Evolutionary conservation across 352 stramenopile genomes (phyloP).

Genomic region (Elongisporangium prolatum): DNA sequence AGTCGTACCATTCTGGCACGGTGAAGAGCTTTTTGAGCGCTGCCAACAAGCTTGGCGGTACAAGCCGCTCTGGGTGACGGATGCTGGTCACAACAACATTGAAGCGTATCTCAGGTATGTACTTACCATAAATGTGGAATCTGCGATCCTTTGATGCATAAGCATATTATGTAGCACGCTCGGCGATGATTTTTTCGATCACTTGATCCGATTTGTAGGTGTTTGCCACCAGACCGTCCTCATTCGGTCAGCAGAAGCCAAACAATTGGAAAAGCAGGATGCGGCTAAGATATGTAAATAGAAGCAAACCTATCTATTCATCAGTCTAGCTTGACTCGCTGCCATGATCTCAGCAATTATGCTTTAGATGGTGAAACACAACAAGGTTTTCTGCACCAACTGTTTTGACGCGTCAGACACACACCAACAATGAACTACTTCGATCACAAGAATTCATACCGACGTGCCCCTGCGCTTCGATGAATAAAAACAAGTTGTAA

Average conservation of each 20-base stretch:
- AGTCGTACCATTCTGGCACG: constrained; percentile 98
- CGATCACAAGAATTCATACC: neutral
- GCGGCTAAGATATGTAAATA: no score
- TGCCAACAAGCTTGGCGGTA: constrained; percentile 91
- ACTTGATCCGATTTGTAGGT: constrained; percentile 72
- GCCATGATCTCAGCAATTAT: no score
- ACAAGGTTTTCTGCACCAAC: no score
- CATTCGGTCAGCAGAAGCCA: constrained; percentile 37
- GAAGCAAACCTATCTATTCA: no score
- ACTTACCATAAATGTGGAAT: neutral
- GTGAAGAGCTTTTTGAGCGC: constrained; percentile 91
- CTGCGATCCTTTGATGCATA: neutral
- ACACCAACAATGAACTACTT: no score
- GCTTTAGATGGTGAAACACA: no score
- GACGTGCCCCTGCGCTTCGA: constrained; percentile 1
- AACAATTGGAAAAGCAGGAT: constrained; percentile 1
- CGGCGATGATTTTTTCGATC: constrained; percentile 77
- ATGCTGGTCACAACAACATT: constrained; percentile 98
- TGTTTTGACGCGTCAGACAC: no score
- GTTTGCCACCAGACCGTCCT: constrained; percentile 65
- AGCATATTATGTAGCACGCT: constrained; percentile 29
- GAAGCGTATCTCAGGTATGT: constrained; percentile 91
- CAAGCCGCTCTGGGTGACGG: constrained; percentile 97
- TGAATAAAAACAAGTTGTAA: constrained; percentile 5
- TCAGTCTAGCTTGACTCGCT: no score